Evolutionary conservation across 805 yeast genomes (phyloP).

Genomic region (Saturnispora besseyi): DNA sequence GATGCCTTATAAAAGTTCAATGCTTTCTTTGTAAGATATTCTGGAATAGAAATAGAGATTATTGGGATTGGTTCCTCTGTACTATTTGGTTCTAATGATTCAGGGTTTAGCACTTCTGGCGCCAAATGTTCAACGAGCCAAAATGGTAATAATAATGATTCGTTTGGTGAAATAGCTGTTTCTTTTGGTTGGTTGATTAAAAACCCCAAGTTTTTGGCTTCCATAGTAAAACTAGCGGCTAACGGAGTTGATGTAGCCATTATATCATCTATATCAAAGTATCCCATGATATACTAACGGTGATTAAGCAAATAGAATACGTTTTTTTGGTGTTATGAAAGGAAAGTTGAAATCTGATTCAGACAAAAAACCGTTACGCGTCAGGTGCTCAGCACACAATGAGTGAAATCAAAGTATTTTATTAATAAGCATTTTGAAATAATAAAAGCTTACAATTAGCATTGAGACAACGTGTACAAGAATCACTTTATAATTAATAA

Average conservation of each 20-base stretch:
- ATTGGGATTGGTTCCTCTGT: constrained; percentile 33
- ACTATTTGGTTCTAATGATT: constrained; percentile 3
- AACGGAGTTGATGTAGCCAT: constrained; percentile 48
- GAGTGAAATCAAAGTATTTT: too few species aligned
- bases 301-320: not conserved
- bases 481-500: not conserved
- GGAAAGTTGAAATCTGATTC: not conserved
- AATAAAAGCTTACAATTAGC: too few species aligned
- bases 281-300: constrained; percentile 19
- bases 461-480: too few species aligned
- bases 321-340: not conserved
- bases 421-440: too few species aligned
- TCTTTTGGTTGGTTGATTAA: constrained; percentile 71
- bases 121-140: constrained; percentile 56
- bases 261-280: constrained; percentile 72
- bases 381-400: too few species aligned
- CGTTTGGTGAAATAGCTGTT: constrained; percentile 40
- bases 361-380: not conserved
- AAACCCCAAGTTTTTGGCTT: constrained; percentile 59
- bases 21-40: constrained; percentile 53
- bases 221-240: constrained; percentile 4
- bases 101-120: constrained; percentile 1
- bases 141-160: constrained; percentile 70
- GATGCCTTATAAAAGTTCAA: constrained; percentile 75
- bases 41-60: constrained; percentile 65